Percentiles rank a stretch among this genome's conserved stretches.
Evolutionary conservation across 352 stramenopile species (phyloP).

Genomic region (Phytophthora macrochlamydospora): DNA sequence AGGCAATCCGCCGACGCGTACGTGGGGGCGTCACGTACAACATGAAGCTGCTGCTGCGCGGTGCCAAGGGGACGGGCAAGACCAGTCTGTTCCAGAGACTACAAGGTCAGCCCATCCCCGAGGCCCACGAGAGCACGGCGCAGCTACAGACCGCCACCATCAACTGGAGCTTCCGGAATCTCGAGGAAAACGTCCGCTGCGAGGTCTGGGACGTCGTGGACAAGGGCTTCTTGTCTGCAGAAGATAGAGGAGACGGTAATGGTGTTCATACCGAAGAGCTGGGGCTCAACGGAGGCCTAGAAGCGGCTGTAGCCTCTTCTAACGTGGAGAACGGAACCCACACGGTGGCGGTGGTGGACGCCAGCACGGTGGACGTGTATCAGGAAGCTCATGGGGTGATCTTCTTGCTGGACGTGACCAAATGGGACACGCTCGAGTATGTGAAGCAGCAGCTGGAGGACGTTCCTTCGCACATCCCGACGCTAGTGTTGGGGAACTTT

Average conservation of each 20-base stretch:
- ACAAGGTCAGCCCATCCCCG: conserved; percentile 77
- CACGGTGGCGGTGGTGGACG: conserved; percentile 76
- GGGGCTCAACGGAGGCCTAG: conserved; percentile 19
- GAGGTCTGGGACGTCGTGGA: conserved; percentile 94
- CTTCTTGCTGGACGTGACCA: conserved; percentile 89
- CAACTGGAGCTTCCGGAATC: conserved; percentile 77
- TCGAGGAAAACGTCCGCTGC: conserved; percentile 88
- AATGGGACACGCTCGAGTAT: conserved; percentile 84
- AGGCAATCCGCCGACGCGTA: conserved; percentile 79
- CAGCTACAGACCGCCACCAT: conserved; percentile 90
- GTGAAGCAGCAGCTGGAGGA: conserved; percentile 70
- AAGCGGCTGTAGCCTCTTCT: conserved; percentile 24
- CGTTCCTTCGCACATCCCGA: conserved; percentile 80
- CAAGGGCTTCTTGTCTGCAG: conserved; percentile 49
- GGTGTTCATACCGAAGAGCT: background rate
- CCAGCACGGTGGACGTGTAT: conserved; percentile 89
- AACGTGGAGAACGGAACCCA: conserved; percentile 48
- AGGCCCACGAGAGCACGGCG: conserved; percentile 71
- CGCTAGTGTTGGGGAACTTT: conserved; percentile 85
- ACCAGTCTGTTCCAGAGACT: conserved; percentile 88
- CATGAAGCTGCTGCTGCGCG: conserved; percentile 91
- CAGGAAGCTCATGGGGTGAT: conserved; percentile 88
- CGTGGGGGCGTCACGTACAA: conserved; percentile 89
- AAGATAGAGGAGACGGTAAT: background rate
- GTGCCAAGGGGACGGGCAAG: conserved; percentile 87